Conservation (phyloP, 2,329 filamentous ascomycete genomes). For the Magnaporthiopsis incrustans region DNA sequence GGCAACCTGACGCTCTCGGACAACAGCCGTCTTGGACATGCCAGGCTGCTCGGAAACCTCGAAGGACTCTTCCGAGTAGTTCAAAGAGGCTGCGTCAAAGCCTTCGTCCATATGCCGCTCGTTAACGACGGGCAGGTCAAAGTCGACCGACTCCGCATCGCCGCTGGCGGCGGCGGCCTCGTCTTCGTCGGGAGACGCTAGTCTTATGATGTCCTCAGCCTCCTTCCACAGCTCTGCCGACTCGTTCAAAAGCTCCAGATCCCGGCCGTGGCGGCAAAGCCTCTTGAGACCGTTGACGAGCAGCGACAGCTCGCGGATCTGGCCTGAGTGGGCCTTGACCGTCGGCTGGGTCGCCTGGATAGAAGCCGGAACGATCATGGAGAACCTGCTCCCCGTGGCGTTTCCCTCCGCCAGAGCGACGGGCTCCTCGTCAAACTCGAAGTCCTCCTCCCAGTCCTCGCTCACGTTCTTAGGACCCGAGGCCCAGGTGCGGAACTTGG, state of each 20-base stretch:
- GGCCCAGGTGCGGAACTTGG: slow-evolving; percentile 77
- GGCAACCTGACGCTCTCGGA: slow-evolving; percentile 43
- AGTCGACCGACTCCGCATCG: slow-evolving; percentile 26
- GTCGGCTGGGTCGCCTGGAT: slow-evolving; percentile 78
- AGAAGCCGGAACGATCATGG: slow-evolving; percentile 67
- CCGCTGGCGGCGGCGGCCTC: slow-evolving; percentile 10
- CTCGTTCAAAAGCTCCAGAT: slow-evolving; percentile 57
- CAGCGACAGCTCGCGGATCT: slow-evolving; percentile 72
- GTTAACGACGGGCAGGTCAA: slow-evolving; percentile 32
- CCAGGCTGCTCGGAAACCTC: slow-evolving; percentile 33
- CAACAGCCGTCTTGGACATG: slow-evolving; percentile 42
- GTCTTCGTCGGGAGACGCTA: slow-evolving; percentile 65
- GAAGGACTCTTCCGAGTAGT: slow-evolving; percentile 34
- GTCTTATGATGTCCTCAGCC: slow-evolving; percentile 77
- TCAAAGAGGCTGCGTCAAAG: slow-evolving; percentile 37
- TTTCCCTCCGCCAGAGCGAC: slow-evolving; percentile 28
- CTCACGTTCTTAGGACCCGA: slow-evolving; percentile 70
- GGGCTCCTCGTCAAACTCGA: slow-evolving; percentile 57
- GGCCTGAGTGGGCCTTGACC: slow-evolving; percentile 75
- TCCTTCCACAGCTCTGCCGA: slow-evolving; percentile 64
- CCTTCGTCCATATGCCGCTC: slow-evolving; percentile 38
- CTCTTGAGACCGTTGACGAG: slow-evolving; percentile 79
- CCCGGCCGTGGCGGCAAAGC: slow-evolving; percentile 60
- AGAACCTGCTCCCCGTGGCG: slow-evolving; percentile 28
- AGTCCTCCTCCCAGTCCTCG: slow-evolving; percentile 87